Base-by-base conservation (phyloP, 2,329 filamentous ascomycete species). In the Colletotrichum filicis region DNA sequence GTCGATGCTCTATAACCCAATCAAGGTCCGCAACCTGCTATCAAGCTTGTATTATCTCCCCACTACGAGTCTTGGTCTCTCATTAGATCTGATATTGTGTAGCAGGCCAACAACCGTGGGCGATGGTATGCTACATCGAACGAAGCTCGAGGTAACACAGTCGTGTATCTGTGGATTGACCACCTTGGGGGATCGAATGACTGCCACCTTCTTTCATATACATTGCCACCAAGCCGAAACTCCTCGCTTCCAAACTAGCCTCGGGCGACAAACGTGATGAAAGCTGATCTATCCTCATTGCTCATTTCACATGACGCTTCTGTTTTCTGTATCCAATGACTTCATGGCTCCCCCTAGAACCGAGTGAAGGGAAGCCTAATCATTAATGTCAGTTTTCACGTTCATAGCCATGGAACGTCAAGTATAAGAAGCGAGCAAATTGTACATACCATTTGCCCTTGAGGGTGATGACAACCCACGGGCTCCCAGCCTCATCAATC, bases 381-480 rank as follows among this genome's bases (percentile, higher is more conserved):
- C 7, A 6, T 9, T 9, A 66, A 68, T 12, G 57, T 75, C 59
- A 75, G 71, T n/a, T 42, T 26, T 35, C 32, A 16, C 24, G 11
- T 14, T 19, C 52, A 9, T 26, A 37, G 60, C 5, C 30, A 11
- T 5, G 3, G 26, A 52, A 8, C 24, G 12, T 24, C n/a, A 6
- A 16, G 35, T 53, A 22, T 5, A 2, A n/a, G 24, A 7, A 9
- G n/a, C 35, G 11, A 24, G 35, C 55, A 35, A 4, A 95, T 94
- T 94, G 96, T 86, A 61, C 69, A 19, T 14, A 95, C 94, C 94
- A 97, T 86, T 97, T 97, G 32, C 94, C 94, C 77, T 92, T 90
- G 78, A 95, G 79, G 3, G 93, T 95, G 76, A 98, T 97, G 77
- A 95, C 91, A 4, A 93, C 95, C 95, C 95, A 98, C 7, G 92